Evolutionary conservation across 345 rosid species (phyloP), one percentile per base, ranked within the genome.

Genomic region (Euphorbia tirucalli): DNA sequence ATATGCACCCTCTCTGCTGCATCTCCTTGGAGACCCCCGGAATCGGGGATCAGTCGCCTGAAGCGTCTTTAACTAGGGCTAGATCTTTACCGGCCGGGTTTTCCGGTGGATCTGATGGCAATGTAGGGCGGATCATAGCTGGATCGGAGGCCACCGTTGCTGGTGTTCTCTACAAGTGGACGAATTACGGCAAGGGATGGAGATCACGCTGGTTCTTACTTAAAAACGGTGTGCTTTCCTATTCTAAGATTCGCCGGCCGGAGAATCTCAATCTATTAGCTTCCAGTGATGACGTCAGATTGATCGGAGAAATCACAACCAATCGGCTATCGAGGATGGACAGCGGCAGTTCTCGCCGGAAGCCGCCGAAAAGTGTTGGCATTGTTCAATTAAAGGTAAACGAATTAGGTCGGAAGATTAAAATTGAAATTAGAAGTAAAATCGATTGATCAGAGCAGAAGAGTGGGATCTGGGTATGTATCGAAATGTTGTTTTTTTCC

Each of bases 141-240:
- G 88, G 94, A 81, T 90, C 97, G 74, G 90, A 87, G 74, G 54
- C 85, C 16, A 80, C 89, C 16, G 94, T 89, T 8, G 97, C 94
- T 52, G 99, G 99, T 71, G 83, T 90, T 27, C 83, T 95, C 37
- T 83, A 88, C 65, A 95, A 95, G 88, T 95, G 99, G 99, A 95
- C 99, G 0, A 95, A 95, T 83, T 95, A 87, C 80, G 92, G 99
- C 11, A 95, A 90, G 71, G 97, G 99, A 37, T 95, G 99, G 98
- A 92, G 97, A 87, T 92, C 96, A 77, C 84, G 99, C 70, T 95
- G 96, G 96, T 92, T 95, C 81, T 75, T 85, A 48, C 88, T 95
- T 68, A 87, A 86, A 52, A 87, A 90, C 61, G 97, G 97, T 28
- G 83, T 86, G 63, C 84, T 95, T 0, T 92, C 93, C 44, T 95